These are phyloP conservation scores for Leptomonas seymouri DNA, from an alignment of 208 protist species.

Conservation along the genomic window DNA sequence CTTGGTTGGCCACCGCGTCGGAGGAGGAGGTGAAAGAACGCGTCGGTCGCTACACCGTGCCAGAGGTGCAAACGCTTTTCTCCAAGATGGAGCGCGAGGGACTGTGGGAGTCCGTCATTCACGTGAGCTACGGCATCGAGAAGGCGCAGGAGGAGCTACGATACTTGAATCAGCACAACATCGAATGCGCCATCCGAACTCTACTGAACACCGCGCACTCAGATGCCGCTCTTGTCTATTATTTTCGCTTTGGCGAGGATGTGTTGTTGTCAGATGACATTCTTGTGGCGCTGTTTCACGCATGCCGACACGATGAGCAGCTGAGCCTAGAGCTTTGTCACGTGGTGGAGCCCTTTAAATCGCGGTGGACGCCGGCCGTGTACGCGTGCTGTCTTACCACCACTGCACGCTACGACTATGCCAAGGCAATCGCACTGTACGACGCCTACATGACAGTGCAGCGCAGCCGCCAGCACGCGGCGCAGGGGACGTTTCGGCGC, in stretches of 20 bases:
- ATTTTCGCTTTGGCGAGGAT: conserved; percentile 63
- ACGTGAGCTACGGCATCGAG: conserved; percentile 55
- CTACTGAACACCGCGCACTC: conserved; percentile 44
- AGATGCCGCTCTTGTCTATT: conserved; percentile 56
- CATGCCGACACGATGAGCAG: conserved; percentile 43
- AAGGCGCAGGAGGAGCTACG: conserved; percentile 33
- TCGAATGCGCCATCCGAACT: conserved; percentile 57
- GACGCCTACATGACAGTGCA: conserved; percentile 38
- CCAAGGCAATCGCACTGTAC: conserved; percentile 58
- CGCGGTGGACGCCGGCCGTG: conserved; percentile 57
- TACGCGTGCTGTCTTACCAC: conserved; percentile 83
- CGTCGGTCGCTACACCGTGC: conserved; percentile 38
- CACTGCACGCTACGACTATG: conserved; percentile 51
- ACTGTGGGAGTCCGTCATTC: conserved; percentile 65
- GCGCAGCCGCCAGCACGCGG: conserved; percentile 2
- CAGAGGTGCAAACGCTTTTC: conserved; percentile 61
- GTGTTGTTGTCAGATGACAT: conserved; percentile 70
- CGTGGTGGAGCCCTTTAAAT: conserved; percentile 46
- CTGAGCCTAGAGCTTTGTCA: conserved; percentile 57
- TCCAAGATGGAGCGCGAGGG: conserved; percentile 57
- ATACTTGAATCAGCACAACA: conserved; percentile 58
- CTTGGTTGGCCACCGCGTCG: conserved; percentile 34
- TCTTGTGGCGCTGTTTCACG: conserved; percentile 66
- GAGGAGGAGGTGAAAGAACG: conserved; percentile 40
- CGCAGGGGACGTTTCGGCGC: conserved; percentile 17